Base-by-base conservation (phyloP, 2,329 filamentous ascomycete species). In the Ophiostoma sp. region DNA sequence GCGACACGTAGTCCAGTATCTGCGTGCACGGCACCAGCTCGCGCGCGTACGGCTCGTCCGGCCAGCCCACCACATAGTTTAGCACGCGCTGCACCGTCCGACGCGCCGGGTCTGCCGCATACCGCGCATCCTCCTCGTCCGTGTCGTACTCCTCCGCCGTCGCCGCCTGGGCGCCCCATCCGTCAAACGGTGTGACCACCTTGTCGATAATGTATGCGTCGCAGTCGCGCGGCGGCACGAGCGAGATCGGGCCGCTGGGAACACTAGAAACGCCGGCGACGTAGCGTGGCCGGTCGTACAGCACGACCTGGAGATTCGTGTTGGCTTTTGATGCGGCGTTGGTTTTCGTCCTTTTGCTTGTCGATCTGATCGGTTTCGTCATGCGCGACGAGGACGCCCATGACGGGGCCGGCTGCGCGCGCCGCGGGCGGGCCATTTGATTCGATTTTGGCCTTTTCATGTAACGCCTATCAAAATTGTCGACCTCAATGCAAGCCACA, bases 1-100 rank as follows among this genome's bases (percentile, higher is more conserved):
- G 82, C 0, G 86, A 87, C 7, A 89, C 85, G 70, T 87, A 88
- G 44, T 88, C 82, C 12, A 84, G 78, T 5, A 87, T 79, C 70
- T 76, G 79, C 68, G 77, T 80, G 78, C 73, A 81, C 73, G 72
- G 80, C 1, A 87, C 77, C 3, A 81, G 72, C 64, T 82, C 75
- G 18, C 80, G 78, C 52, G 82, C 83, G 0, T 67, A 67, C 0
- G 83, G 83, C 0, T 82, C 74, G 69, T 87, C 84, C 38, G 76
- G 79, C 81, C 84, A 87, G 6, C 82, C 81, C 5, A 89, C 78
- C 2, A 84, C 76, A 69, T 88, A 86, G 65, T 81, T 80, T 70
- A 86, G 78, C 7, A 82, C 77, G 63, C 81, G 79, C 9, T 44
- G 71, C 62, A 12, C 74, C 38, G 5, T 14, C 7, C 65, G 65